phyloP scores from a whole-genome alignment of 1,284 basidiomycete species.

The Stygiomarasmius scandens region DNA sequence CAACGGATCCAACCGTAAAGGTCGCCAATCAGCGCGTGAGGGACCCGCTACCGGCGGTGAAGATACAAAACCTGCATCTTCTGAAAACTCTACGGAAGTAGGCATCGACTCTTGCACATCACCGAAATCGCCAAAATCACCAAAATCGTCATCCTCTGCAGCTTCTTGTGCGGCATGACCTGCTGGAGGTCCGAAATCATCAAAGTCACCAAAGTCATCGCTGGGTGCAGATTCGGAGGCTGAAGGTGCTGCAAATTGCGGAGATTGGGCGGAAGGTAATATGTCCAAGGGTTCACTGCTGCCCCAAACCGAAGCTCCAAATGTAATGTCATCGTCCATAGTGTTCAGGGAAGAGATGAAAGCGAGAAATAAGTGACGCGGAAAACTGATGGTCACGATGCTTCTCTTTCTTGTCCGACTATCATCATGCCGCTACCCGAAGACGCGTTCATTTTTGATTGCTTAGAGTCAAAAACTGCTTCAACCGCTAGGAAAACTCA shows the following conservation, averaged over 20 bases:
- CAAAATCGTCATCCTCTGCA: conserved; percentile 71
- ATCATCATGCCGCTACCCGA: conserved; percentile 4
- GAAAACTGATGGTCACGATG: neutral
- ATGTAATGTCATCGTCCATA: conserved; percentile 73
- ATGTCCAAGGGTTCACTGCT: conserved; percentile 39
- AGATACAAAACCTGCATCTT: conserved; percentile 45
- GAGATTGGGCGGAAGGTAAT: conserved; percentile 20
- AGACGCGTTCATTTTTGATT: conserved; percentile 56
- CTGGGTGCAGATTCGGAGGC: conserved; percentile 37
- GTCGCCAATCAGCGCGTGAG: conserved; percentile 55
- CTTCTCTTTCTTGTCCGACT: neutral
- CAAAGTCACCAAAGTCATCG: conserved; percentile 62
- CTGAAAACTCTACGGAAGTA: conserved; percentile 39
- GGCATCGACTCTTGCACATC: conserved; percentile 56
- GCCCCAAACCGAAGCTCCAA: conserved; percentile 76
- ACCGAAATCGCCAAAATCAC: conserved; percentile 87
- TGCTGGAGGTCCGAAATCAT: conserved; percentile 67
- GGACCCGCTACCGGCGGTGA: conserved; percentile 43
- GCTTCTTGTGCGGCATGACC: conserved; percentile 33
- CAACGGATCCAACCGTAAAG: conserved; percentile 66
- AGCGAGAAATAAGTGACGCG: neutral
- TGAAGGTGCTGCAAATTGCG: conserved; percentile 24
- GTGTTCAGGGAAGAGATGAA: neutral
- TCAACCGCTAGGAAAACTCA: conserved; percentile 65
- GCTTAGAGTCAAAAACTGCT: conserved; percentile 43